These are phyloP conservation scores for Silene uniflora DNA, from an alignment of 148 eudicot genomes.

Conservation along the genomic window DNA sequence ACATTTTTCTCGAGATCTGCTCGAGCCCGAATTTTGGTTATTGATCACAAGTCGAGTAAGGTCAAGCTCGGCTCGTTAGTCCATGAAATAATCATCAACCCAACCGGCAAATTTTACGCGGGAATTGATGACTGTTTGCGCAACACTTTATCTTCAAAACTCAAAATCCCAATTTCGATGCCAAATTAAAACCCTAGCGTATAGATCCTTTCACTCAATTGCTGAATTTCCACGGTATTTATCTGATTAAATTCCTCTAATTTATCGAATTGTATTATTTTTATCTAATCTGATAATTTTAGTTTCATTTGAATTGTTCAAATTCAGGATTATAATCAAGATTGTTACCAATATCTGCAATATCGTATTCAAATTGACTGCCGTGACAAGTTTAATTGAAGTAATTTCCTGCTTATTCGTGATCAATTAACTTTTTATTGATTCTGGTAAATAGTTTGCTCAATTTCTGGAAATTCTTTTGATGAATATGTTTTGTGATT, in stretches of 20 bases:
- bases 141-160: too few species aligned
- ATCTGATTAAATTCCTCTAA: too few species aligned
- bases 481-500: neutral
- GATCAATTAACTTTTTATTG: neutral
- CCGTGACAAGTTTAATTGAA: neutral
- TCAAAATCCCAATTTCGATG: too few species aligned
- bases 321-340: constrained; percentile 1
- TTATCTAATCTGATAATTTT: too few species aligned
- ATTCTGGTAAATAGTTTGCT: neutral
- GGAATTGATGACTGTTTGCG: neutral
- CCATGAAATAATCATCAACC: too few species aligned
- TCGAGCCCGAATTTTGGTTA: too few species aligned
- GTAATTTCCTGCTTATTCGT: neutral
- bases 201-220: neutral
- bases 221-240: neutral
- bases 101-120: constrained; percentile 2
- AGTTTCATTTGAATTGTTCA: neutral
- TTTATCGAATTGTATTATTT: too few species aligned
- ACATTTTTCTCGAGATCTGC: too few species aligned
- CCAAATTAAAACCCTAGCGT: neutral
- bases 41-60: too few species aligned
- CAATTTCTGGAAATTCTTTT: neutral
- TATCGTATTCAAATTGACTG: neutral
- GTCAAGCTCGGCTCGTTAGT: too few species aligned
- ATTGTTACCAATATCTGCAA: neutral